Conservation (phyloP, 148 eudicot species). For the Rhododendron molle region DNA sequence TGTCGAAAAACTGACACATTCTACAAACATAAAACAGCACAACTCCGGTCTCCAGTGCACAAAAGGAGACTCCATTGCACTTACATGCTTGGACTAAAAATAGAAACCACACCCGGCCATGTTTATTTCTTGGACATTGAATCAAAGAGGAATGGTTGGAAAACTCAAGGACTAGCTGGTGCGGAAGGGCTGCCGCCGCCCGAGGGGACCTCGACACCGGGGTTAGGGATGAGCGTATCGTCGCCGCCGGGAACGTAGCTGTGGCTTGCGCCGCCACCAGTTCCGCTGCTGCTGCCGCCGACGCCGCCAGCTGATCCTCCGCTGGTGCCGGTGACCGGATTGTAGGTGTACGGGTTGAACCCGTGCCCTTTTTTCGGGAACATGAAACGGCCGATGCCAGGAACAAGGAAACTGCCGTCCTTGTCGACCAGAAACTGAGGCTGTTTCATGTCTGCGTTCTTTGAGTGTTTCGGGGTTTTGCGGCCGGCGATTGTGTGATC, state of each 20-base stretch:
- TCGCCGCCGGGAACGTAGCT: constrained; percentile 9
- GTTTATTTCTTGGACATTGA: not conserved
- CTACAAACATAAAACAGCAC: not conserved
- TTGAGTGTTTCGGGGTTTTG: constrained; percentile 12
- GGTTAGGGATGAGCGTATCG: constrained; percentile 10
- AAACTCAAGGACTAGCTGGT: not conserved
- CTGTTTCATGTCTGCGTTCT: constrained; percentile 13
- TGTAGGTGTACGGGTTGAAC: constrained; percentile 28
- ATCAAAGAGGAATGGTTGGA: not conserved
- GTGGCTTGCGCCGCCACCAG: not conserved
- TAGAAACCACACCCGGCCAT: not conserved
- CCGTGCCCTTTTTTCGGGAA: constrained; percentile 18
- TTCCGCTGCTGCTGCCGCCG: not conserved
- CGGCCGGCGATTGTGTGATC: constrained; percentile 12
- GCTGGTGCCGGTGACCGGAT: constrained; percentile 20
- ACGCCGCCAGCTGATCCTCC: not conserved
- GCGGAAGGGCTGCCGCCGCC: not conserved
- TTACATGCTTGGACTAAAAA: not conserved
- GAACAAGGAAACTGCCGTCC: constrained; percentile 36
- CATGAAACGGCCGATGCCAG: constrained; percentile 35
- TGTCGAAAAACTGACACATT: not conserved
- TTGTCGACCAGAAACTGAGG: constrained; percentile 24
- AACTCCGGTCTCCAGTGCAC: not conserved
- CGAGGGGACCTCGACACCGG: constrained; percentile 13
- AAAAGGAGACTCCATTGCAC: not conserved